These are phyloP conservation scores for Akanthomyces dipterigenus DNA, from an alignment of 2,329 filamentous ascomycete species.

Conservation along the genomic window DNA sequence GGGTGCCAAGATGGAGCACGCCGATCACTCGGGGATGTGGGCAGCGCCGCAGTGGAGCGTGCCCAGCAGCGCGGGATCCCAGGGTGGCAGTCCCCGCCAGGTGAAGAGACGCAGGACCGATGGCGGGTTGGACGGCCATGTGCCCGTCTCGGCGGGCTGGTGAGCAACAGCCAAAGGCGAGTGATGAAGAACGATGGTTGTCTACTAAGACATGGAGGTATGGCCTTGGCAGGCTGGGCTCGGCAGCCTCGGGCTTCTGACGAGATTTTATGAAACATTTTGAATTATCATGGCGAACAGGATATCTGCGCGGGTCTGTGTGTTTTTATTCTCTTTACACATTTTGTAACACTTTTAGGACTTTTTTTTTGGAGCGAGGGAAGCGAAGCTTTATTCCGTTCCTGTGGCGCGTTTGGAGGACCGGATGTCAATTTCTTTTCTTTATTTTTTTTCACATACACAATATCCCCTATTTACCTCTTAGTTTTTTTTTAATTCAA, in stretches of 20 bases:
- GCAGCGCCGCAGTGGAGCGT: conserved; percentile 16
- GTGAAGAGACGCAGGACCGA: conserved; percentile 31
- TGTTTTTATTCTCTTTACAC: not conserved
- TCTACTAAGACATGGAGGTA: not conserved
- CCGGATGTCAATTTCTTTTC: not conserved
- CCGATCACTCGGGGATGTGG: conserved; percentile 29
- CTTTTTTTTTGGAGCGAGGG: not conserved
- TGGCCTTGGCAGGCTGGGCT: not conserved
- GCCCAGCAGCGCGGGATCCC: conserved; percentile 15
- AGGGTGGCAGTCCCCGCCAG: conserved; percentile 27
- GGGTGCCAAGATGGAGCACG: conserved; percentile 25
- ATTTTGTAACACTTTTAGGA: not conserved
- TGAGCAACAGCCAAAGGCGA: not conserved
- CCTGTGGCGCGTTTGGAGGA: conserved; percentile 6
- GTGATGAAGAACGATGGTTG: not conserved
- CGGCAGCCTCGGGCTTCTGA: not conserved
- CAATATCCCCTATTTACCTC: not conserved
- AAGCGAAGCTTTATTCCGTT: not conserved
- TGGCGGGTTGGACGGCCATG: conserved; percentile 23
- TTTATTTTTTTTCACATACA: conserved; percentile 1
- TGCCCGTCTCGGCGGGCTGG: conserved; percentile 25
- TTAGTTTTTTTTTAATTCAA: not conserved
- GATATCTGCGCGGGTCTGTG: not conserved
- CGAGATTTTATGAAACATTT: not conserved
- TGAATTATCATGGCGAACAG: not conserved